phyloP scores from a whole-genome alignment of 192 early-diverging fungal species.

The Rhizophagus sp. region DNA sequence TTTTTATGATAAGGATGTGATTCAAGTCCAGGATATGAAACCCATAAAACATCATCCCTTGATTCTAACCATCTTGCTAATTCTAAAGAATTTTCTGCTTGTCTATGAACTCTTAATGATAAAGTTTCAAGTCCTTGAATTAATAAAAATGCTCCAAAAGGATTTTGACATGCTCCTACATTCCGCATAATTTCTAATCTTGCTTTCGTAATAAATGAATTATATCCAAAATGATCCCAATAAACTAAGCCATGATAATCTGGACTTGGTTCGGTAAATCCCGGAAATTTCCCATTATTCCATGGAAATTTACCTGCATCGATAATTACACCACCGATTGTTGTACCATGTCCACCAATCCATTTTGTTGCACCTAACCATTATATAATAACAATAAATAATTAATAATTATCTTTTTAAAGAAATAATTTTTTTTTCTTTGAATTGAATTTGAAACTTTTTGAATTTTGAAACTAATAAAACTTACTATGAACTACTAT shows the following conservation, averaged over 20 bases:
- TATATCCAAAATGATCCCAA: constrained; percentile 84
- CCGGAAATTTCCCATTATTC: constrained; percentile 88
- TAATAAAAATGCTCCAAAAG: constrained; percentile 86
- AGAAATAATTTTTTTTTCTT: no score
- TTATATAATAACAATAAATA: no score
- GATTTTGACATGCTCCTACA: constrained; percentile 81
- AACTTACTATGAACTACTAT: constrained; percentile 79
- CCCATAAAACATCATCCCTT: constrained; percentile 79
- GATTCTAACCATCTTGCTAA: constrained; percentile 80
- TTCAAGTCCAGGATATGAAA: constrained; percentile 84
- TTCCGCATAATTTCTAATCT: constrained; percentile 86
- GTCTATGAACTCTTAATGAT: constrained; percentile 85
- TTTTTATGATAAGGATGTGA: constrained; percentile 73
- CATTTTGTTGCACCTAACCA: constrained; percentile 79
- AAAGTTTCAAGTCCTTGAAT: constrained; percentile 91
- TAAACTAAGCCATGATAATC: constrained; percentile 88
- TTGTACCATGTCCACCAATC: constrained; percentile 89
- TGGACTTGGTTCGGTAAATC: constrained; percentile 81
- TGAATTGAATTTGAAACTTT: no score
- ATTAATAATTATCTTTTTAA: no score
- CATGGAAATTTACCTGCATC: constrained; percentile 87
- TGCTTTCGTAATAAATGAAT: constrained; percentile 75
- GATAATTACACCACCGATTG: constrained; percentile 90
- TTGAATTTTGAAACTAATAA: no score
- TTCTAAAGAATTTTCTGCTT: constrained; percentile 74